Base-by-base conservation (phyloP, 192 early-diverging fungal species). In the Mortierella antarctica region DNA sequence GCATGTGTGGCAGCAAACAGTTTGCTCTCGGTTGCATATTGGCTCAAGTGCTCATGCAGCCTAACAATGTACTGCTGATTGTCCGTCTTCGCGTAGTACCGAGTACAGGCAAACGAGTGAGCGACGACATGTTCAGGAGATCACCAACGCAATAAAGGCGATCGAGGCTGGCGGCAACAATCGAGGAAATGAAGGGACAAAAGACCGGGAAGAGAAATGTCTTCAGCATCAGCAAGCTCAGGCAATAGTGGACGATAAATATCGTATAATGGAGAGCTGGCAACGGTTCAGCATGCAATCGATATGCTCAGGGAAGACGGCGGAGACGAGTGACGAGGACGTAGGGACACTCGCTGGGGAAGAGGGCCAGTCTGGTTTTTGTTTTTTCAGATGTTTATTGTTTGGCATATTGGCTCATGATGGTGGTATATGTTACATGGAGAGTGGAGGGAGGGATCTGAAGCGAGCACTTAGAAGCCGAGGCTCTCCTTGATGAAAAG, bases 201-300 rank as follows among this genome's bases (percentile, higher is more conserved):
- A 65, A 70, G 58, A 21, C 54, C 13, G 1, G n/a, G 17, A 50
- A 1, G 49, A 50, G 49, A 1, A 50, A 50, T 23, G 49, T 11
- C 49, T 50, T 4, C 12, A 50, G 17, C 49, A 50, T 4, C 49
- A 11, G 49, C 17, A 62, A 65, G 71, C 17, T 45, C 55, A 63
- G 48, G 17, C 48, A 86, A 11, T 41, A 65, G 15, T 89, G 86
- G 86, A 65, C 82, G 6, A 84, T 83, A 18, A 46, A 70, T 42
- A 62, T 74, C 44, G 23, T 57, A 70, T 54, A 57, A 64, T 15
- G 74, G 67, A 5, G 86, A 83, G 11, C 61, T 71, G 61, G 78
- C 82, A 14, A 71, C 72, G 31, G 68, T 89, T 10, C 65, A 84
- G 15, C 86, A 87, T 79, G 86, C 83, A 64, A 67, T 89, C n/a